Evolutionary conservation across 192 early-diverging fungal genomes (phyloP).

Genomic region (Mortierella antarctica): DNA sequence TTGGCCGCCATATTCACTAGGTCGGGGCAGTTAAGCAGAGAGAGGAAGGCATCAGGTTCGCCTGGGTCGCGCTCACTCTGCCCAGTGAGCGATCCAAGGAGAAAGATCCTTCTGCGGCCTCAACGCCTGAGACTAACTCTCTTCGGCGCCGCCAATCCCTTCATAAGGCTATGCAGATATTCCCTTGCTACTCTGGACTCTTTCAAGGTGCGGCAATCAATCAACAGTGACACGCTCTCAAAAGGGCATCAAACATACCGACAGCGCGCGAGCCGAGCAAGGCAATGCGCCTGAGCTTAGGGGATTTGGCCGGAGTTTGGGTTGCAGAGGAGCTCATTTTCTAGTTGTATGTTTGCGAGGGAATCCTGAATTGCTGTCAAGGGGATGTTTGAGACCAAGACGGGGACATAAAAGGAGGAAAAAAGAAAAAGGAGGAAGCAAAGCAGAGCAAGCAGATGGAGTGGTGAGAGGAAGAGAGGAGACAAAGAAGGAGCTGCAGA

Average conservation of each 20-base stretch:
- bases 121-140: no score
- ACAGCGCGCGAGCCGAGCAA: constrained; percentile 85
- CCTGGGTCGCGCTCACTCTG: no score
- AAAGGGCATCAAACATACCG: constrained; percentile 55
- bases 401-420: neutral
- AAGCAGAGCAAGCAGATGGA: neutral
- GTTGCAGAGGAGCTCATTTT: constrained; percentile 34
- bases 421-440: neutral
- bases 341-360: neutral
- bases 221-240: no score
- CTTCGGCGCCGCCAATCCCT: no score
- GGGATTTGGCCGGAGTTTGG: constrained; percentile 49
- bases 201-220: neutral
- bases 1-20: no score
- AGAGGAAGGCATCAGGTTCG: no score
- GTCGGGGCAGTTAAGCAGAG: no score
- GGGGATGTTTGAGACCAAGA: neutral
- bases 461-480: constrained; percentile 3
- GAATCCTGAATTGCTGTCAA: neutral
- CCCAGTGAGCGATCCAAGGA: no score
- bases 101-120: no score
- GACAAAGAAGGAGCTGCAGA: constrained; percentile 17
- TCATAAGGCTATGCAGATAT: no score
- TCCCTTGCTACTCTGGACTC: neutral
- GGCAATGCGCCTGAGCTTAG: constrained; percentile 83